Base-by-base conservation (phyloP, 305 asterid genomes). In the Rubia balearica region DNA sequence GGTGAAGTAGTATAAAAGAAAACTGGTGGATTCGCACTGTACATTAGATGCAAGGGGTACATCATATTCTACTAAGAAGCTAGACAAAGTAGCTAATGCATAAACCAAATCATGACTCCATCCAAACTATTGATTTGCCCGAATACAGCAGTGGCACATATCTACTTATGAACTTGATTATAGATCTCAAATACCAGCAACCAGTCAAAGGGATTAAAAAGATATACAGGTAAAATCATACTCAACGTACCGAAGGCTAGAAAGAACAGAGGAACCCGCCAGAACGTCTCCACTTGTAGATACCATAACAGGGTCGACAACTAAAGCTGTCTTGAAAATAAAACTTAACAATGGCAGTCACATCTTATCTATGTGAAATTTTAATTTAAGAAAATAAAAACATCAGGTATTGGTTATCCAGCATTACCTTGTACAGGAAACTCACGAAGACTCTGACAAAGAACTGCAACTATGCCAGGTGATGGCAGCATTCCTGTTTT, bases 281-380 rank as follows among this genome's bases (percentile, higher is more conserved):
- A 93, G 81, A 73, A 83, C 78, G 77, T 93, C 89, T 62, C 98
- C 98, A 75, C 96, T 90, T 36, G 98, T 93, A 76, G 98, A 89
- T 55, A 93, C 92, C 97, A 93, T 88, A 70, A 93, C 97, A 78
- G 98, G 98, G 84, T 93, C 98, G 78, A 91, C 98, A 83, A 93
- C 96, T 83, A 93, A 76, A 82, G 91, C 98, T 93, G 88, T 81
- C 88, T 86, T 81, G 79, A 84, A 33, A 22, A 61, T 8, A 75
- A 80, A 82, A 79, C 60, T 45, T 59, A 17, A 68, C 49, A 63
- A 64, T 22, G 64, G 82, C 82, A 84, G 74, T 73, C 59, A 67
- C 41, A 65, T 65, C 43, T 62, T 46, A 17, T 38, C 24, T 1
- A 9, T 12, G 6, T 46, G 67, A 40, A 21, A 65, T 41, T 42